Conservation (phyloP, 345 rosid species). For the Iberis pinnata region DNA sequence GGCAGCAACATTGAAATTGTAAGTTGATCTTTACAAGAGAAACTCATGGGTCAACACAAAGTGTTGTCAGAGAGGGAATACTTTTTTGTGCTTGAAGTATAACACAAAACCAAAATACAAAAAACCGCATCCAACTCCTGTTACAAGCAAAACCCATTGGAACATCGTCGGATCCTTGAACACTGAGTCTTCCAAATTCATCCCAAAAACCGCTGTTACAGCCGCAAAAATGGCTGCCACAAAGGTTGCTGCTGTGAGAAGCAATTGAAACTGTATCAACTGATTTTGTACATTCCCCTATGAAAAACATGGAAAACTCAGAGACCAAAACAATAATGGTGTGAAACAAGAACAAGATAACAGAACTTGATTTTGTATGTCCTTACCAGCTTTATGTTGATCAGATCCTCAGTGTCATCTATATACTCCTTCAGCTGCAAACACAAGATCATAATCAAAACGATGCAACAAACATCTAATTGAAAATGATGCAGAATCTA, state of each 20-base stretch:
- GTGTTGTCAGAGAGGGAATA: conserved; percentile 53
- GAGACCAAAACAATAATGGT: background rate
- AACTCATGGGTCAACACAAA: too few species aligned
- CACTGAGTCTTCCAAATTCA: conserved; percentile 66
- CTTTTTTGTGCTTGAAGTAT: conserved; percentile 76
- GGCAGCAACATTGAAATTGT: too few species aligned
- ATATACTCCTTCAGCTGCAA: conserved; percentile 91
- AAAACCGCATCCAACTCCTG: conserved; percentile 48
- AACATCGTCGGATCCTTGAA: conserved; percentile 60
- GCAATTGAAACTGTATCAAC: conserved; percentile 86
- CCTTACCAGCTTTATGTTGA: conserved; percentile 85
- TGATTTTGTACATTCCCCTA: conserved; percentile 96
- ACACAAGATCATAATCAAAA: conserved; percentile 15
- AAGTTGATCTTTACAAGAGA: too few species aligned
- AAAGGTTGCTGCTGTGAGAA: conserved; percentile 89
- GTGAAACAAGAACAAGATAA: conserved; percentile 1
- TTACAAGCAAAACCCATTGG: conserved; percentile 62
- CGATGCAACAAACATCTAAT: background rate
- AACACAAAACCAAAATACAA: conserved; percentile 55
- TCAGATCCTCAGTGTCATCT: conserved; percentile 93
- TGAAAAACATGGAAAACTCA: conserved; percentile 12
- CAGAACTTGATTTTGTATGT: background rate
- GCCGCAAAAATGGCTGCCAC: conserved; percentile 78
- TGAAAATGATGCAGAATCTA: conserved; percentile 18
- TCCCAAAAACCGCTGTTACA: conserved; percentile 80